Evolutionary conservation across 2,329 filamentous ascomycete species (phyloP).

Genomic region (Tympanopsis confertula): DNA sequence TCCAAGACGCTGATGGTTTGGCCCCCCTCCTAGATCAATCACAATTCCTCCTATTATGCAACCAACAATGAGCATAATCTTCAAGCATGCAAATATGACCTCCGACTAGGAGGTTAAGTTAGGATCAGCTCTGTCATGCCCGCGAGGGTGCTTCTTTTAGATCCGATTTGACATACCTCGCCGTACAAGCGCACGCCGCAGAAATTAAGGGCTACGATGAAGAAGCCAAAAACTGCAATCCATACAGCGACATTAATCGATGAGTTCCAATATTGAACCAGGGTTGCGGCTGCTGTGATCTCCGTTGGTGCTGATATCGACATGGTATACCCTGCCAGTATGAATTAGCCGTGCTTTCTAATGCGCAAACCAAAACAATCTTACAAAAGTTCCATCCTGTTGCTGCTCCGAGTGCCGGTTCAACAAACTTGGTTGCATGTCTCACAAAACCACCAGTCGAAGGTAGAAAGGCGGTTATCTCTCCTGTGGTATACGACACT

Average conservation of each 20-base stretch:
- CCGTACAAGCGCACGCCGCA: constrained; percentile 45
- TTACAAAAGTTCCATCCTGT: constrained; percentile 66
- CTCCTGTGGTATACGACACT: constrained; percentile 35
- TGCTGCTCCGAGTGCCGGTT: constrained; percentile 70
- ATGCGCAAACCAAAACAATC: too few relatives aligned
- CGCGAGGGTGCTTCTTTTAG: too few relatives aligned
- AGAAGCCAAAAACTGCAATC: constrained; percentile 43
- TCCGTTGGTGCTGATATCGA: too few relatives aligned
- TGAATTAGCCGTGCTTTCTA: too few relatives aligned
- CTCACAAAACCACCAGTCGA: constrained; percentile 70
- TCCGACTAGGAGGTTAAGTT: too few relatives aligned
- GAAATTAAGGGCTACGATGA: constrained; percentile 43
- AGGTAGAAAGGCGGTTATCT: constrained; percentile 77
- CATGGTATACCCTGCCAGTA: too few relatives aligned
- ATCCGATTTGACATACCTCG: too few relatives aligned
- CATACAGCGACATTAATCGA: constrained; percentile 40
- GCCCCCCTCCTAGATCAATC: constrained; percentile 43
- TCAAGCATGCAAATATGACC: constrained; percentile 49
- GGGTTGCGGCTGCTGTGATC: constrained; percentile 41
- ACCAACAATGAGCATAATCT: constrained; percentile 45
- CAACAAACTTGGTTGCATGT: constrained; percentile 68
- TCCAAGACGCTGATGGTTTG: constrained; percentile 33
- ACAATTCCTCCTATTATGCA: constrained; percentile 43
- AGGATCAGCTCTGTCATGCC: too few relatives aligned
- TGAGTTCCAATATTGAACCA: constrained; percentile 48